These are phyloP conservation scores for Nothophaeocryptopus gaeumannii DNA, from an alignment of 2,329 filamentous ascomycete genomes.

Conservation along the genomic window DNA sequence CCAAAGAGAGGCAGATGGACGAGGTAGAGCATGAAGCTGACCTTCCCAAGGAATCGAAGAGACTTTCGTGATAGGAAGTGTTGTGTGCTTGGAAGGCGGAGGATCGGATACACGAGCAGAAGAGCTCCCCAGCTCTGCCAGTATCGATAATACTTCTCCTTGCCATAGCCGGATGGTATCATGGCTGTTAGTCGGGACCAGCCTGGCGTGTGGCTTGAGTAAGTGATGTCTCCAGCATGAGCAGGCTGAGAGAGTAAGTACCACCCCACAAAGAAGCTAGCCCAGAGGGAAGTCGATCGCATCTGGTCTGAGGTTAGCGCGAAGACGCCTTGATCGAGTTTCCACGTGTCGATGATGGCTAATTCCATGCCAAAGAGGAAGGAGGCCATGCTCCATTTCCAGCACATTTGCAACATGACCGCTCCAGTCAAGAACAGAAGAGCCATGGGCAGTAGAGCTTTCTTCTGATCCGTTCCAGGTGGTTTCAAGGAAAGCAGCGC, in stretches of 20 bases:
- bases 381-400: slow-evolving; percentile 51
- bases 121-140: slow-evolving; percentile 56
- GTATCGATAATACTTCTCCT: slow-evolving; percentile 44
- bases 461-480: not conserved
- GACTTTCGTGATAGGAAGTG: slow-evolving; percentile 49
- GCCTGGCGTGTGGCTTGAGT: slow-evolving; percentile 53
- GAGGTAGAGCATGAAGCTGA: slow-evolving; percentile 61
- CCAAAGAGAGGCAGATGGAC: slow-evolving; percentile 59
- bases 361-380: slow-evolving; percentile 53
- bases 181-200: slow-evolving; percentile 56
- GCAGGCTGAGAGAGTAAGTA: slow-evolving; percentile 12
- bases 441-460: slow-evolving; percentile 20
- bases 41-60: slow-evolving; percentile 58
- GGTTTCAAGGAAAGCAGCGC: slow-evolving; percentile 25
- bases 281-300: slow-evolving; percentile 31
- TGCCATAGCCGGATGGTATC: slow-evolving; percentile 18
- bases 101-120: slow-evolving; percentile 51
- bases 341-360: slow-evolving; percentile 62
- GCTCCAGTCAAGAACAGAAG: not conserved
- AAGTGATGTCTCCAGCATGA: slow-evolving; percentile 41
- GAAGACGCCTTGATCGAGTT: slow-evolving; percentile 24
- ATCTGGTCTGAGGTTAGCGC: not conserved
- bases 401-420: slow-evolving; percentile 45
- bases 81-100: slow-evolving; percentile 46
- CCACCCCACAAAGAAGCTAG: slow-evolving; percentile 24